Evolutionary conservation across 306 rosid species (phyloP).

Genomic region (Trichosanthes cucumerina): DNA sequence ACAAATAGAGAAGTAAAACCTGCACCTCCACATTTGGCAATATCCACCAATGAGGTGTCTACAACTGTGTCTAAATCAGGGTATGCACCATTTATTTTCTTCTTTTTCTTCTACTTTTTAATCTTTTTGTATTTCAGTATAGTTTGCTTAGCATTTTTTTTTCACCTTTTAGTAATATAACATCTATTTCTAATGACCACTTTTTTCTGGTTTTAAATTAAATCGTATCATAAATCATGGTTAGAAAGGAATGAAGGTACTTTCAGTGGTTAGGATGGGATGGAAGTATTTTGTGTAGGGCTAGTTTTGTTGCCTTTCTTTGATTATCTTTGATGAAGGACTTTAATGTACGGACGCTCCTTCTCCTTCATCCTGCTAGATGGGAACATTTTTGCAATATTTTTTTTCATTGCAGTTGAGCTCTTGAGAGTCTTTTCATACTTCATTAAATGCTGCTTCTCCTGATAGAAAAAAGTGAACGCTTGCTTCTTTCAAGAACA

Average conservation of each 20-base stretch:
- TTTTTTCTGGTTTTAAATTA: not conserved
- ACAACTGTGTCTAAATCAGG: constrained; percentile 41
- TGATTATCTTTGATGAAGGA: not conserved
- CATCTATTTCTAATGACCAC: not conserved
- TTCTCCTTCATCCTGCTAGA: not conserved
- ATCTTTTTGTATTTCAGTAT: not conserved
- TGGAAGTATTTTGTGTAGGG: not conserved
- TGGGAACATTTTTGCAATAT: not conserved
- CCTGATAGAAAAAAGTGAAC: not conserved
- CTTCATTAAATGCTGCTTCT: not conserved
- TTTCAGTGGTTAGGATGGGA: constrained; percentile 1
- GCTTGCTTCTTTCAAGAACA: not conserved
- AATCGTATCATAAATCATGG: not conserved
- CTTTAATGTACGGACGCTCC: not conserved
- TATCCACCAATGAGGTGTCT: constrained; percentile 27
- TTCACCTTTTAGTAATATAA: not conserved
- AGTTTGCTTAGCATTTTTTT: not conserved
- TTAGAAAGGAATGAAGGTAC: not conserved
- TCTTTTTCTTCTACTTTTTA: not conserved
- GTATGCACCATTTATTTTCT: constrained; percentile 28
- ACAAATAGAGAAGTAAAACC: constrained; percentile 55
- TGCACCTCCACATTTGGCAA: constrained; percentile 26
- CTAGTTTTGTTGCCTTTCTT: not conserved
- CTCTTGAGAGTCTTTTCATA: not conserved
- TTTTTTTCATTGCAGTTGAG: not conserved